Percentiles rank a stretch among this genome's conserved stretches.
Evolutionary conservation across 805 yeast genomes (phyloP).

Genomic region (Schwanniomyces pseudopolymorphus): DNA sequence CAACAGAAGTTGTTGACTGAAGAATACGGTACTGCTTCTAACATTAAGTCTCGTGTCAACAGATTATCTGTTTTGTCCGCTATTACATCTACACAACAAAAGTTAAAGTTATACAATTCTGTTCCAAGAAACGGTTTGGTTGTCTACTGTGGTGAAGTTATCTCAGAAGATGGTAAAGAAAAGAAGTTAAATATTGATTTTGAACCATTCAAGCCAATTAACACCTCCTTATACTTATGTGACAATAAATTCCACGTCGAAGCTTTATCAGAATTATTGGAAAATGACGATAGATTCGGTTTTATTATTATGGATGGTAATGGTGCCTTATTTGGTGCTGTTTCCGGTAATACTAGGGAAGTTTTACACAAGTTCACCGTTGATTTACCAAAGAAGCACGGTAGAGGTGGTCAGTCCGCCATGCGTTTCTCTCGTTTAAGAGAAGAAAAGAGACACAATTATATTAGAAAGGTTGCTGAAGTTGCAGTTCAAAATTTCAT

Average conservation of each 20-base stretch:
- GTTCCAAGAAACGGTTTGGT: conserved; percentile 96
- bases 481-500: conserved; percentile 97
- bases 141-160: conserved; percentile 96
- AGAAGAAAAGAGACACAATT: conserved; percentile 98
- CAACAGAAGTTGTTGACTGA: conserved; percentile 90
- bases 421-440: conserved; percentile 98
- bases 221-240: conserved; percentile 91
- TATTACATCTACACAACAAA: conserved; percentile 97
- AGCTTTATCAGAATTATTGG: conserved; percentile 89
- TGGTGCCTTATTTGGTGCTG: conserved; percentile 93
- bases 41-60: conserved; percentile 96
- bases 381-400: conserved; percentile 98
- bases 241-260: conserved; percentile 99
- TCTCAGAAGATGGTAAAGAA: conserved; percentile 96
- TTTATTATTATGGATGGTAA: conserved; percentile 99
- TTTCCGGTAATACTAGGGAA: conserved; percentile 96
- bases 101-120: conserved; percentile 80
- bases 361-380: conserved; percentile 93
- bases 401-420: conserved; percentile 99
- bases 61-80: conserved; percentile 94
- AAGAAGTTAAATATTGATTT: conserved; percentile 95
- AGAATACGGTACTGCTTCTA: conserved; percentile 98
- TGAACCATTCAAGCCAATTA: conserved; percentile 98
- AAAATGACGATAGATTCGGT: conserved; percentile 94
- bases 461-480: conserved; percentile 97